Conservation (phyloP, 352 stramenopile genomes). For the Globisporangium mamillatum region DNA sequence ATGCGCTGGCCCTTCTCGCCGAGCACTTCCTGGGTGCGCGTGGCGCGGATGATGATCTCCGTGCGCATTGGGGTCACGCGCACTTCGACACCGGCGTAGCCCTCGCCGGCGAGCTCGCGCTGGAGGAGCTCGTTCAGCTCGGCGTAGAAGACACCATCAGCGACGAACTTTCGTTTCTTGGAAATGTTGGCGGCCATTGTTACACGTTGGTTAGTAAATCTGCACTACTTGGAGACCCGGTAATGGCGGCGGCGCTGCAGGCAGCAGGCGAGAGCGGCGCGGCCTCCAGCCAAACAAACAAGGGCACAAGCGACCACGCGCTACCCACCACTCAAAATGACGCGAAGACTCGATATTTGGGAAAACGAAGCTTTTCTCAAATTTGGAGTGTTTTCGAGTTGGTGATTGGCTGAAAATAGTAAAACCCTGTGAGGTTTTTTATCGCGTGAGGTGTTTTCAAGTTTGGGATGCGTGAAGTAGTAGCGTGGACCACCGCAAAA, state of each 20-base stretch:
- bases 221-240: constrained; percentile 9
- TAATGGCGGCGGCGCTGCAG: neutral
- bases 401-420: neutral
- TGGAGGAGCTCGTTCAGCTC: constrained; percentile 99
- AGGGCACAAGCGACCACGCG: neutral
- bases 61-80: constrained; percentile 98
- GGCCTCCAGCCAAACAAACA: neutral
- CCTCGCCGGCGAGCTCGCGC: constrained; percentile 96
- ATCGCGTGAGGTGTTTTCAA: neutral
- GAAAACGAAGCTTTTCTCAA: neutral
- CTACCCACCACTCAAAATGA: constrained; percentile 16
- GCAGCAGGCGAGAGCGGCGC: neutral
- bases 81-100: constrained; percentile 98
- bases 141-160: constrained; percentile 99
- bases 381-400: neutral
- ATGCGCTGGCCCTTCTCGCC: constrained; percentile 99
- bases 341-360: neutral
- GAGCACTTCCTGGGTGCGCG: constrained; percentile 98
- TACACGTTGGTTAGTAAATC: constrained; percentile 23
- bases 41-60: constrained; percentile 99
- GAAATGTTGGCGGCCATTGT: constrained; percentile 93
- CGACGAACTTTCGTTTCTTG: constrained; percentile 99
- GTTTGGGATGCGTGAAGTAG: neutral
- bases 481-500: neutral
- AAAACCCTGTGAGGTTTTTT: neutral